Percentiles rank a stretch among this genome's conserved stretches.
Conservation (phyloP, 2,329 filamentous ascomycete species). For the Graphilbum ipis-grandicollis region DNA sequence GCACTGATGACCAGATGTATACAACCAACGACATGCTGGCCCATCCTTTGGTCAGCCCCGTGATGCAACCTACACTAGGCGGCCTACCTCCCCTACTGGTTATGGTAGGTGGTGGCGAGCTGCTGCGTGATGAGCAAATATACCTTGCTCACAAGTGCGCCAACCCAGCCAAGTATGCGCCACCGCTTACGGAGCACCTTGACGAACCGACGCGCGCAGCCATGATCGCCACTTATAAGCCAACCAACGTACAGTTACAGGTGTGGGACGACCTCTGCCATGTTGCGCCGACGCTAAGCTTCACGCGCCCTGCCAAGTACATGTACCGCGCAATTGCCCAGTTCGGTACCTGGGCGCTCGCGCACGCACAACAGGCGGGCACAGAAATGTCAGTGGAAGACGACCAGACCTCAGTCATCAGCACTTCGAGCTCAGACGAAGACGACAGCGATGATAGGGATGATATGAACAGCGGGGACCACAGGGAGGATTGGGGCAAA, state of each 20-base stretch:
- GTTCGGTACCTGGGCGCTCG: constrained; percentile 82
- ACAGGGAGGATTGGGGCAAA: no score
- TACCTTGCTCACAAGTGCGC: constrained; percentile 91
- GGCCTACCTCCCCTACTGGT: constrained; percentile 79
- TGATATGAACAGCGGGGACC: no score
- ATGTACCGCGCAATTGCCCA: constrained; percentile 90
- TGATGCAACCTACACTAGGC: constrained; percentile 74
- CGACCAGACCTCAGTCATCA: constrained; percentile 59
- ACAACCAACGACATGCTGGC: constrained; percentile 70
- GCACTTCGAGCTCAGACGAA: constrained; percentile 30
- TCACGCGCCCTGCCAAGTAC: constrained; percentile 86
- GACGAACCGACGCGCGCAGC: constrained; percentile 41
- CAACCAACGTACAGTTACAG: constrained; percentile 84
- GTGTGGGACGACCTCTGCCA: constrained; percentile 95
- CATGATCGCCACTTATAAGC: constrained; percentile 46
- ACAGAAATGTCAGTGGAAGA: constrained; percentile 66
- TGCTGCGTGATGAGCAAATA: constrained; percentile 85
- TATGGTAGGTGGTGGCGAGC: constrained; percentile 73
- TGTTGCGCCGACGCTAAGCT: constrained; percentile 81
- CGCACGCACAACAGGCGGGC: constrained; percentile 59
- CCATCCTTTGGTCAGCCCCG: constrained; percentile 79
- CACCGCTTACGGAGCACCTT: constrained; percentile 39
- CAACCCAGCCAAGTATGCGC: constrained; percentile 60
- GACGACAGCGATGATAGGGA: constrained; percentile 9
- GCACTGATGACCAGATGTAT: constrained; percentile 28